Evolutionary conservation across 768 basidiomycete genomes (phyloP), one percentile per base, ranked within the genome.

Genomic region (Calocybe indica): DNA sequence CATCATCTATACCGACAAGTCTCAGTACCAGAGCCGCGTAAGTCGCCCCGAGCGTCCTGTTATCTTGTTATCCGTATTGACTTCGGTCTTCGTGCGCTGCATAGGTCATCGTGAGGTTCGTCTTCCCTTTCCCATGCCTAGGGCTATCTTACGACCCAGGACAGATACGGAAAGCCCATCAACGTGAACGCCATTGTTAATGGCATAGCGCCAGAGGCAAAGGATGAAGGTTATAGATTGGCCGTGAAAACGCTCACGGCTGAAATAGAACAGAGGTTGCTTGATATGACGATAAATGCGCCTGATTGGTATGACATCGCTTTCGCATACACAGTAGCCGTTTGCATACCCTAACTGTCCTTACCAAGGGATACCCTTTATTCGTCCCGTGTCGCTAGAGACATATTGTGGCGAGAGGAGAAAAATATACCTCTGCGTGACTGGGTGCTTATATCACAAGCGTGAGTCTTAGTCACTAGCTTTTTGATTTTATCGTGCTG

Each of bases 1-100:
- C 1, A 76, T 89, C 46, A 80, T 80, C 7, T 90, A 88, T 63
- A 80, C 78, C 12, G 75, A 87, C 55, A 86, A 89, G 65, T 66
- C 76, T 7, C 73, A 70, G 55, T 88, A 84, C 59, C 65, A 76
- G 48, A 83, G 79, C 59, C 62, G 79, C 48, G 74, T 77, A 56
- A 63, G 74, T 68, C 11, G 41, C 11, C 38, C 39, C 15, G 3
- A 44, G 13, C 11, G 15, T 33, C 5, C 47, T 15, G 12, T 35
- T 12, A 45, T 49, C 43, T 29, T 47, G 61, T 65, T 54, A 46
- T 22, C 22, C 22, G 22, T 22, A 22, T 22, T 22, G 22, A 11
- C 11, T 37, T 37, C 2, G 2, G 14, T 37, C 11, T 37, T 37
- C 36, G 36, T 37, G 36, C 22, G 4, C 22, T 37, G 4, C 11